A percentile compares a stretch with the other conserved stretches of the same genome.
Evolutionary conservation across 441 rosid genomes (phyloP).

Genomic region (Croton setiger): DNA sequence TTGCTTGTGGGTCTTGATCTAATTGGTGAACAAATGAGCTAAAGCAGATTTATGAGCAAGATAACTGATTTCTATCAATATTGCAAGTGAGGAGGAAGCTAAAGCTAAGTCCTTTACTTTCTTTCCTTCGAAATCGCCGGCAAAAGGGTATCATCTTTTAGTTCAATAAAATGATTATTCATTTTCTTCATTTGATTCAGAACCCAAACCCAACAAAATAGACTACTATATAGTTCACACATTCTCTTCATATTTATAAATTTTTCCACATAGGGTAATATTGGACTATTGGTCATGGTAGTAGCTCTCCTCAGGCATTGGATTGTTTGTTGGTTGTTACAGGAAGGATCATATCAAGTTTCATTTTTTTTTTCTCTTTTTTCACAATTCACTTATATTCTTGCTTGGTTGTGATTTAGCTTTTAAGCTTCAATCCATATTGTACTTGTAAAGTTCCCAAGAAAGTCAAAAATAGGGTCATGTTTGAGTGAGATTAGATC

Average conservation of each 20-base stretch:
- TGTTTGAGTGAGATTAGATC: conserved; percentile 27
- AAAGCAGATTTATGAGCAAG: conserved; percentile 11
- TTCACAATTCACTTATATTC: conserved; percentile 21
- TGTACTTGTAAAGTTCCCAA: conserved; percentile 29
- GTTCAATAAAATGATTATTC: conserved; percentile 24
- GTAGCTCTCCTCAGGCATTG: conserved; percentile 27
- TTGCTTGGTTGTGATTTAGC: conserved; percentile 31
- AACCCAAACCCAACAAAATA: not conserved
- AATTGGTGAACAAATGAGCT: conserved; percentile 84
- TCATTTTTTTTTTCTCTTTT: not conserved
- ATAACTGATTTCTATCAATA: not conserved
- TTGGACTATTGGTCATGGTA: conserved; percentile 6
- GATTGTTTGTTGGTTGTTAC: conserved; percentile 27
- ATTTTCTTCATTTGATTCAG: conserved; percentile 15
- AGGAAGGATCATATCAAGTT: conserved; percentile 22
- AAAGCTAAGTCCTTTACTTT: conserved; percentile 1
- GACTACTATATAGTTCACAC: conserved; percentile 8
- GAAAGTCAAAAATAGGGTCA: not conserved
- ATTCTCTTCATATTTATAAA: conserved; percentile 6
- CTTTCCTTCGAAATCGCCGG: conserved; percentile 15
- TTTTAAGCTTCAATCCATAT: conserved; percentile 28
- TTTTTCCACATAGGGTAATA: conserved; percentile 15
- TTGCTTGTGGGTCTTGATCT: conserved; percentile 91
- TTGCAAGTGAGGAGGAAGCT: conserved; percentile 18
- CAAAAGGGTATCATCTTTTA: conserved; percentile 16